Conservation (phyloP, 2,329 filamentous ascomycete species). For the Keithomyces neogunnii region DNA sequence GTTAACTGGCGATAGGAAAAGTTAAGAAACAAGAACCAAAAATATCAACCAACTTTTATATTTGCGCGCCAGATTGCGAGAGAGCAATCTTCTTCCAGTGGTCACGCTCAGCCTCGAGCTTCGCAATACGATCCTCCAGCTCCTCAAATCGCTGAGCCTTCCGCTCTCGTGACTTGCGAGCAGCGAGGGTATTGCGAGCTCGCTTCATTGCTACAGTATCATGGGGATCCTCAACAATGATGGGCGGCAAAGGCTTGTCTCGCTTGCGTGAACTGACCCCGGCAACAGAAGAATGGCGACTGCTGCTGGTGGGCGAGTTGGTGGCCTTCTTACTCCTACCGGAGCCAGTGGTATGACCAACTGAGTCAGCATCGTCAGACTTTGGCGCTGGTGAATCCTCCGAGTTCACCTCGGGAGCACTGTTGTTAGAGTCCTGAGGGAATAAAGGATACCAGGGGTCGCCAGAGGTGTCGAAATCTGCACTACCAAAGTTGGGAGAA, state of each 20-base stretch:
- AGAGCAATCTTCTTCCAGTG: constrained; percentile 54
- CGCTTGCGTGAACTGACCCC: constrained; percentile 68
- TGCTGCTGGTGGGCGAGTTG: constrained; percentile 31
- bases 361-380: constrained; percentile 41
- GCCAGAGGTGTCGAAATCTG: constrained; percentile 44
- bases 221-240: constrained; percentile 62
- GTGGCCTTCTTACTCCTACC: constrained; percentile 39
- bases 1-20: not conserved
- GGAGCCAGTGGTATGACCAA: constrained; percentile 27
- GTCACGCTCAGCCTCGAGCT: constrained; percentile 58
- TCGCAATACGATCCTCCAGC: constrained; percentile 64
- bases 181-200: constrained; percentile 85
- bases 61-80: constrained; percentile 17
- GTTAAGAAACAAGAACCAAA: not conserved
- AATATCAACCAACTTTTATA: constrained; percentile 2
- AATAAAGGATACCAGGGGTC: constrained; percentile 68
- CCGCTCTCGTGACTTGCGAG: constrained; percentile 83
- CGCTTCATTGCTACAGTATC: constrained; percentile 84
- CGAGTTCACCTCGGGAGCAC: constrained; percentile 17
- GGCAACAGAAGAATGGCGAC: constrained; percentile 58
- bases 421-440: constrained; percentile 36
- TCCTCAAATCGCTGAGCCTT: constrained; percentile 71
- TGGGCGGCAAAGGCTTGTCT: constrained; percentile 72
- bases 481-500: constrained; percentile 64
- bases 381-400: constrained; percentile 34